phyloP scores from a whole-genome alignment of 768 basidiomycete species.

The Lactarius pseudohatsudake region DNA sequence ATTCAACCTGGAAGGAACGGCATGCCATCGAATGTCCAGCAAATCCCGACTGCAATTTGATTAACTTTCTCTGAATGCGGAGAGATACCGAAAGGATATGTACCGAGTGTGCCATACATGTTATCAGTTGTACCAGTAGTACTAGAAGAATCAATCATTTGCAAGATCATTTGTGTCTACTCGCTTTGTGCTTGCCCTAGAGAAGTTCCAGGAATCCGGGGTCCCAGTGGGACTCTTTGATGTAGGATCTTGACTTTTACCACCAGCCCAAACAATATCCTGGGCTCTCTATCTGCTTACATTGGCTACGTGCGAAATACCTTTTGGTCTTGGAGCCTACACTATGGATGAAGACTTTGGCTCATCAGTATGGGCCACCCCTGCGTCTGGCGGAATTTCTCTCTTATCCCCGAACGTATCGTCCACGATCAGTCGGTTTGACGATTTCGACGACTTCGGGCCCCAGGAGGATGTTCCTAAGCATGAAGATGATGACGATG shows the following conservation, averaged over 20 bases:
- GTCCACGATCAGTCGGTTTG: slow-evolving; percentile 37
- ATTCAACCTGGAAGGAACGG: slow-evolving; percentile 26
- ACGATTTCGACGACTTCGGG: slow-evolving; percentile 61
- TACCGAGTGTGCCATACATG: neutral
- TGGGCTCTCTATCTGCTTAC: neutral
- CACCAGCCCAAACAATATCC: neutral
- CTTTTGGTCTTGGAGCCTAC: neutral
- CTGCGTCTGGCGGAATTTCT: slow-evolving; percentile 30
- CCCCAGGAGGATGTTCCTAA: slow-evolving; percentile 43
- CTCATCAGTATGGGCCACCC: slow-evolving; percentile 69
- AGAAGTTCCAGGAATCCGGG: slow-evolving; percentile 21
- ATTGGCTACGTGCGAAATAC: slow-evolving; percentile 2
- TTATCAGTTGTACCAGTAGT: neutral
- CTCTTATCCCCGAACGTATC: slow-evolving; percentile 27
- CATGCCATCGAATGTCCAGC: slow-evolving; percentile 13
- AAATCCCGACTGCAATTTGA: slow-evolving; percentile 8
- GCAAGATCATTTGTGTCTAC: neutral
- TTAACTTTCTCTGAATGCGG: neutral
- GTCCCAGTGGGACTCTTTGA: slow-evolving; percentile 1
- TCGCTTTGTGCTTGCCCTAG: neutral
- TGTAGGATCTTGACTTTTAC: neutral
- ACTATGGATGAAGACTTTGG: slow-evolving; percentile 74
- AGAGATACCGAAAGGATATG: neutral
- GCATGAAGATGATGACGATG: slow-evolving; percentile 56
- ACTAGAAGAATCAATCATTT: neutral